These are phyloP conservation scores for Clathrus columnatus DNA, from an alignment of 768 basidiomycete genomes.

Conservation along the genomic window DNA sequence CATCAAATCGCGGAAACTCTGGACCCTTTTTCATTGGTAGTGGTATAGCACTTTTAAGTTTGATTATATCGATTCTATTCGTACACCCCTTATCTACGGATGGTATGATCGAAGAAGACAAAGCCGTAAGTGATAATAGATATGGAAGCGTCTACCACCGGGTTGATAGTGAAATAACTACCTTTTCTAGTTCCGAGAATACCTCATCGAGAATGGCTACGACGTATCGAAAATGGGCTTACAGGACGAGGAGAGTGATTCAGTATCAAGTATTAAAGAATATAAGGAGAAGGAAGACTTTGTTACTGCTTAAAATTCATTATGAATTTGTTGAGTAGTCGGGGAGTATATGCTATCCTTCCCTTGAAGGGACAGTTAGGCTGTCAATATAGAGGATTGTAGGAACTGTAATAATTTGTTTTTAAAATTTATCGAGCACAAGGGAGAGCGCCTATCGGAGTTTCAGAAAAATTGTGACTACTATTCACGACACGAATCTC, in stretches of 20 bases:
- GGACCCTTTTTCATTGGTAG: slow-evolving; percentile 88
- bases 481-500: too few species aligned
- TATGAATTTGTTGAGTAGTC: neutral
- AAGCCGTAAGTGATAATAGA: slow-evolving; percentile 32
- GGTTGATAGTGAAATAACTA: slow-evolving; percentile 3
- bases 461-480: too few species aligned
- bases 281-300: neutral
- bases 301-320: neutral
- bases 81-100: slow-evolving; percentile 67
- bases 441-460: too few species aligned
- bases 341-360: too few species aligned
- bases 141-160: too few species aligned
- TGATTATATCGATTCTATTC: slow-evolving; percentile 61
- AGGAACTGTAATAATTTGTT: too few species aligned
- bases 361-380: too few species aligned
- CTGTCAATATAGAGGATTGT: too few species aligned
- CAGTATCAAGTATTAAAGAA: neutral
- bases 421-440: too few species aligned
- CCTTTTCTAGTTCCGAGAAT: slow-evolving; percentile 61
- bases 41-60: slow-evolving; percentile 66
- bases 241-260: slow-evolving; percentile 15
- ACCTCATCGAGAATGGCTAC: slow-evolving; percentile 70
- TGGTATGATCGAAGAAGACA: slow-evolving; percentile 73
- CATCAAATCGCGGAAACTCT: slow-evolving; percentile 52
- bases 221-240: slow-evolving; percentile 68